phyloP scores from a whole-genome alignment of 805 yeast genomes.

The Saturnispora saitoi region DNA sequence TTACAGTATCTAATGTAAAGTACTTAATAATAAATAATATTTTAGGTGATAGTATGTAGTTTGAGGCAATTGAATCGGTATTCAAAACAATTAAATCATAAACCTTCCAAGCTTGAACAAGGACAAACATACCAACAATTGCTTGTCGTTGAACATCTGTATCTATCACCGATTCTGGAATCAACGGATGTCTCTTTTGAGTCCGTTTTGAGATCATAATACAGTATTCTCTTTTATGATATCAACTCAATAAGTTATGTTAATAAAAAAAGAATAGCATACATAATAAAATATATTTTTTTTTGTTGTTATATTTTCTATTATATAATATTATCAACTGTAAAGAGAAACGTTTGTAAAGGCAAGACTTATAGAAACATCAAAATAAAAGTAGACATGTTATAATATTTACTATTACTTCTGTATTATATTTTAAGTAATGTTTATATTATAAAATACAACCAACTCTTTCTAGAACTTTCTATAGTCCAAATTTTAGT shows the following conservation, averaged over 20 bases:
- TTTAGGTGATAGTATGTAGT: conserved; percentile 27
- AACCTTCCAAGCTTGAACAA: conserved; percentile 81
- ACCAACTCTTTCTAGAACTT: background rate
- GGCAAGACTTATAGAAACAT: no score
- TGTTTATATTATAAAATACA: background rate
- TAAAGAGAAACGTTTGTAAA: no score
- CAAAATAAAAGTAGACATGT: no score
- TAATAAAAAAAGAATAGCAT: no score
- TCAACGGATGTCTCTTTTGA: conserved; percentile 30
- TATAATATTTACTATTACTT: no score
- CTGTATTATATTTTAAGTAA: background rate
- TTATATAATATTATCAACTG: no score
- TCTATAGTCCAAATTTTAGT: background rate
- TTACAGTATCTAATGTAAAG: conserved; percentile 61
- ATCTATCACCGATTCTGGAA: conserved; percentile 61
- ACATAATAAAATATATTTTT: background rate
- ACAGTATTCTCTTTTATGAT: no score
- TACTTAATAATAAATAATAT: conserved; percentile 63
- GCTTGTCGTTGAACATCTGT: conserved; percentile 69
- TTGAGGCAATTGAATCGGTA: conserved; percentile 25
- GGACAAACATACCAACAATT: conserved; percentile 52
- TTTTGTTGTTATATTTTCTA: background rate
- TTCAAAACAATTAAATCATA: conserved; percentile 61
- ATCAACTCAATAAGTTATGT: no score
- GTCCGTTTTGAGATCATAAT: background rate